Evolutionary conservation across 345 rosid genomes (phyloP).

Genomic region (Gossypium stocksii): DNA sequence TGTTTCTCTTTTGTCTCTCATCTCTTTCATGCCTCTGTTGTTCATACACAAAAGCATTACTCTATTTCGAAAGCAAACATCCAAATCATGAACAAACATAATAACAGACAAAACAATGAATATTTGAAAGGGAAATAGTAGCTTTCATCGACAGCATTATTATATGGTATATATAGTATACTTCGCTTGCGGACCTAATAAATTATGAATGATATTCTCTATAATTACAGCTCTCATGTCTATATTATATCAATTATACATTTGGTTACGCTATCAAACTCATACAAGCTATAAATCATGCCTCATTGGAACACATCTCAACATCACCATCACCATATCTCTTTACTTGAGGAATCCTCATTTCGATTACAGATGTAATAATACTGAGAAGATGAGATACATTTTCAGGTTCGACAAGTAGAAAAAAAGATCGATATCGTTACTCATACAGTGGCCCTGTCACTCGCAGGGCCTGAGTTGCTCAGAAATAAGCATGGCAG

Average conservation of each 20-base stretch:
- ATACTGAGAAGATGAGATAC: background rate
- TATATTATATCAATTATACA: background rate
- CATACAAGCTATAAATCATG: conserved; percentile 1
- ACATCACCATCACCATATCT: background rate
- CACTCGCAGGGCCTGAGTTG: background rate
- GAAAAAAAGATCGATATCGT: background rate
- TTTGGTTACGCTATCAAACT: background rate
- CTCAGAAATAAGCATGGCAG: background rate
- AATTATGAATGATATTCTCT: background rate
- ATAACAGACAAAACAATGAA: background rate
- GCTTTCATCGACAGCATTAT: background rate
- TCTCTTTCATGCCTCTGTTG: too few relatives aligned
- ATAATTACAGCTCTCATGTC: background rate
- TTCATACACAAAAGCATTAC: background rate
- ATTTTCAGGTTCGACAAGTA: background rate
- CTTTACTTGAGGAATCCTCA: background rate
- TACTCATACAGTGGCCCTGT: background rate
- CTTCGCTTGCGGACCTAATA: background rate
- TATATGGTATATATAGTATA: background rate
- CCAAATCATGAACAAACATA: background rate
- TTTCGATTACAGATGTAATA: background rate
- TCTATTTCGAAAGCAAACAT: background rate
- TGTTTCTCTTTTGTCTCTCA: too few relatives aligned
- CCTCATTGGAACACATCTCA: background rate
- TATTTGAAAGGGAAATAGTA: background rate